phyloP scores from a whole-genome alignment of 192 early-diverging fungal genomes.

The Umbelopsis sp. region DNA sequence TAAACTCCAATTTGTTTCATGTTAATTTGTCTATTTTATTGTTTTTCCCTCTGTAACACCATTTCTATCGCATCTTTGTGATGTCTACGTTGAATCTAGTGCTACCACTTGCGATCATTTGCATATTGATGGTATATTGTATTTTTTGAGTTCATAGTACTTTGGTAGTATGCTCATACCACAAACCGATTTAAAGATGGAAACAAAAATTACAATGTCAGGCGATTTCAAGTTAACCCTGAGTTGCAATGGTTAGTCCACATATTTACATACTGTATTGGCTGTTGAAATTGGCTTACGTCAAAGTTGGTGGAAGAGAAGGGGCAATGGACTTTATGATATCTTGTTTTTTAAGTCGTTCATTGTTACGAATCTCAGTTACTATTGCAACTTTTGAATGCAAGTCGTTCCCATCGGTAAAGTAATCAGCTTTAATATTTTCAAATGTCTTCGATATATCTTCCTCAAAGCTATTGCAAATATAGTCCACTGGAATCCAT shows the following conservation, averaged over 20 bases:
- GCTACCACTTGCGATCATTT: neutral
- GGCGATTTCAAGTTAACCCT: slow-evolving; percentile 45
- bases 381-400: slow-evolving; percentile 39
- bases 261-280: neutral
- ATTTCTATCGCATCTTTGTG: neutral
- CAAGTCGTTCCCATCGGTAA: neutral
- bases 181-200: slow-evolving; percentile 51
- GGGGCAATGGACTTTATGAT: slow-evolving; percentile 30
- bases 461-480: slow-evolving; percentile 36
- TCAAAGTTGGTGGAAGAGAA: slow-evolving; percentile 28
- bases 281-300: slow-evolving; percentile 9
- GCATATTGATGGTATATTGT: slow-evolving; percentile 34
- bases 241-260: neutral
- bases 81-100: neutral
- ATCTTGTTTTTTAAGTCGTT: slow-evolving; percentile 32
- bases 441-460: slow-evolving; percentile 31
- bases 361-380: slow-evolving; percentile 45
- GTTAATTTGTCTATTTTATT: neutral
- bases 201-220: slow-evolving; percentile 42
- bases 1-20: neutral
- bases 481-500: slow-evolving; percentile 42
- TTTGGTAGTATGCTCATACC: slow-evolving; percentile 42
- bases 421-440: neutral
- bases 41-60: neutral
- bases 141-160: slow-evolving; percentile 48